These are phyloP conservation scores for Huntiella omanensis DNA, from an alignment of 2,329 filamentous ascomycete genomes.

Conservation along the genomic window DNA sequence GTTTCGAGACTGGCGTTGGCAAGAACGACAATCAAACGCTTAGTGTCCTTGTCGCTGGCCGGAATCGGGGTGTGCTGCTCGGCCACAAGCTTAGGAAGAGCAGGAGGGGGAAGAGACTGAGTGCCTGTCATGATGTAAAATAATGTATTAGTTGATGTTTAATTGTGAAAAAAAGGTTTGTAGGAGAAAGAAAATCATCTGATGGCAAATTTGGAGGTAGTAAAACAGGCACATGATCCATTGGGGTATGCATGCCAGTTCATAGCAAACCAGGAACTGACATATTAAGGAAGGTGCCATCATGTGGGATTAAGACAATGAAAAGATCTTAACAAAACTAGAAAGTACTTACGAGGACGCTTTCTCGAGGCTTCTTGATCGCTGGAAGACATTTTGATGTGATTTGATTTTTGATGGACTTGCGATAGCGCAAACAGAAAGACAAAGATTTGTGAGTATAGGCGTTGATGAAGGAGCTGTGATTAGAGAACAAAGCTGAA, in stretches of 20 bases:
- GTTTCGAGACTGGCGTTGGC: conserved; percentile 96
- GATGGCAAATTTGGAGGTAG: background rate
- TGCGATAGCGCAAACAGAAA: background rate
- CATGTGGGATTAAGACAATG: background rate
- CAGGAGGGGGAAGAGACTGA: conserved; percentile 82
- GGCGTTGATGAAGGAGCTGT: too few relatives aligned
- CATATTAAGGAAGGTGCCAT: background rate
- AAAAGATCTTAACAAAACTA: background rate
- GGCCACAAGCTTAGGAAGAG: conserved; percentile 77
- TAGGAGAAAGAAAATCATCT: background rate
- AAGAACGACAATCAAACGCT: conserved; percentile 83
- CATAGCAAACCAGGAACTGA: background rate
- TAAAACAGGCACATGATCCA: too few relatives aligned
- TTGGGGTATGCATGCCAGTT: background rate
- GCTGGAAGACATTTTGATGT: conserved; percentile 5
- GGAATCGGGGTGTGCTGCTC: conserved; percentile 80
- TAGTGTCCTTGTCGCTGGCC: conserved; percentile 70
- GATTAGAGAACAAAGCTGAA: too few relatives aligned
- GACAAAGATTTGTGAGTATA: too few relatives aligned
- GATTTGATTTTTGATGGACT: background rate
- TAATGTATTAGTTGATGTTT: background rate
- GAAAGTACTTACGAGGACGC: conserved; percentile 9
- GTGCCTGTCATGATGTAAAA: conserved; percentile 39
- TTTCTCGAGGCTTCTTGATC: conserved; percentile 10
- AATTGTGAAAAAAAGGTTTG: background rate